These are phyloP conservation scores for Babesia gibsoni DNA, from an alignment of 169 alveolate species.

Conservation along the genomic window DNA sequence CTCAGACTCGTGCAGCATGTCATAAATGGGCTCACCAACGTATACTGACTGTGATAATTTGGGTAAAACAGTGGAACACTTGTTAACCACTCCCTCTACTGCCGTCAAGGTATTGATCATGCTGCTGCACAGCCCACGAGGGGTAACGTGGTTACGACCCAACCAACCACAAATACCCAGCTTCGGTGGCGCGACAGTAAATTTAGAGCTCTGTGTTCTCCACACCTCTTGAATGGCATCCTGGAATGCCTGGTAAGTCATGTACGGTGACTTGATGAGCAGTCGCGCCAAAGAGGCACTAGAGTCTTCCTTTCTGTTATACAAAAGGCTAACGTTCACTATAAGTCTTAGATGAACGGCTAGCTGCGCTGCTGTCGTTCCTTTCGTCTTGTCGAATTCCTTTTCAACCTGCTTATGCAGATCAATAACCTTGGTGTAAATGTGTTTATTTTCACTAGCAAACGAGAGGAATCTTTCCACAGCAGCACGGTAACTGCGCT, in stretches of 20 bases:
- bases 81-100: conserved; percentile 96
- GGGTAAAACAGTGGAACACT: conserved; percentile 90
- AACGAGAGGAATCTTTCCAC: conserved; percentile 58
- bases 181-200: conserved; percentile 71
- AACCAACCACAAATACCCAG: conserved; percentile 92
- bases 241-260: conserved; percentile 79
- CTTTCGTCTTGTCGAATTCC: conserved; percentile 21
- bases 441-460: conserved; percentile 60
- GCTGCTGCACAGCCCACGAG: conserved; percentile 93
- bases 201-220: conserved; percentile 69
- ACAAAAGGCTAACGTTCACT: conserved; percentile 67
- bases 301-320: conserved; percentile 62
- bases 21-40: conserved; percentile 86
- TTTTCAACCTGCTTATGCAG: conserved; percentile 47
- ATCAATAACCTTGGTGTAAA: conserved; percentile 43
- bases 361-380: conserved; percentile 54
- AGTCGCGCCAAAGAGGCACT: conserved; percentile 54
- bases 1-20: conserved; percentile 80
- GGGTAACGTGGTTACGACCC: conserved; percentile 94
- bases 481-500: conserved; percentile 45
- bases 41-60: conserved; percentile 87
- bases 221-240: conserved; percentile 81
- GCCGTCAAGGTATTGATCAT: conserved; percentile 89
- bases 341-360: conserved; percentile 70
- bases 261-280: conserved; percentile 73